Evolutionary conservation across 306 rosid genomes (phyloP).

Genomic region (Vigna angularis): DNA sequence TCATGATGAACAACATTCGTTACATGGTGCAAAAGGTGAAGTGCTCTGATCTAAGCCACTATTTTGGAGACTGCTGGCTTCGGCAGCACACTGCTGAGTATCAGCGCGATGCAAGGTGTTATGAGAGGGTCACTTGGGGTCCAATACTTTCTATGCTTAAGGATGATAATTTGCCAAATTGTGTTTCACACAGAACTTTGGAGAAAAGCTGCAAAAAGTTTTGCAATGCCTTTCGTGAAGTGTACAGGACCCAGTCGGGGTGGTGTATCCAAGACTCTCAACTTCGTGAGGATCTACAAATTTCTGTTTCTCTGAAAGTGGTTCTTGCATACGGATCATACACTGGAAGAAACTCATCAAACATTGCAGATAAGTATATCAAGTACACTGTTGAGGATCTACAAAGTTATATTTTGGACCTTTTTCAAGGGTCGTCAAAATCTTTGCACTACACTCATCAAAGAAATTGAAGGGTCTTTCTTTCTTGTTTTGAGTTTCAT

Average conservation of each 20-base stretch:
- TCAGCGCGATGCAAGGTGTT: conserved; percentile 49
- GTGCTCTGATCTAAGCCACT: conserved; percentile 46
- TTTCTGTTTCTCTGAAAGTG: conserved; percentile 60
- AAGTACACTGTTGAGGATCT: conserved; percentile 66
- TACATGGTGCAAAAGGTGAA: conserved; percentile 71
- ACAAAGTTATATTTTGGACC: conserved; percentile 55
- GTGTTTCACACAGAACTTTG: conserved; percentile 31
- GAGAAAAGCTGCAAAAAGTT: conserved; percentile 57
- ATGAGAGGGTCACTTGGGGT: conserved; percentile 61
- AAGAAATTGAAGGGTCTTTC: conserved; percentile 43
- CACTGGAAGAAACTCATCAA: conserved; percentile 43
- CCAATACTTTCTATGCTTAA: conserved; percentile 49
- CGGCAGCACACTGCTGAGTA: conserved; percentile 49
- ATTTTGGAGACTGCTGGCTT: conserved; percentile 67
- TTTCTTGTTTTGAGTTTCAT: neutral
- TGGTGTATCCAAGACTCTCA: conserved; percentile 56
- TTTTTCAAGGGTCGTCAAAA: conserved; percentile 62
- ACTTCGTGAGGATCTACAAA: conserved; percentile 68
- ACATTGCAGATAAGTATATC: conserved; percentile 56
- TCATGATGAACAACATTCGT: conserved; percentile 71
- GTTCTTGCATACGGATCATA: conserved; percentile 63
- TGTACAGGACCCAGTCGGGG: conserved; percentile 73
- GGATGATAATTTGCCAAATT: conserved; percentile 17
- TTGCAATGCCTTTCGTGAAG: conserved; percentile 59
- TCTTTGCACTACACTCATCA: conserved; percentile 46